These are phyloP conservation scores for Corylus heterophylla DNA, from an alignment of 306 rosid species.

Conservation along the genomic window DNA sequence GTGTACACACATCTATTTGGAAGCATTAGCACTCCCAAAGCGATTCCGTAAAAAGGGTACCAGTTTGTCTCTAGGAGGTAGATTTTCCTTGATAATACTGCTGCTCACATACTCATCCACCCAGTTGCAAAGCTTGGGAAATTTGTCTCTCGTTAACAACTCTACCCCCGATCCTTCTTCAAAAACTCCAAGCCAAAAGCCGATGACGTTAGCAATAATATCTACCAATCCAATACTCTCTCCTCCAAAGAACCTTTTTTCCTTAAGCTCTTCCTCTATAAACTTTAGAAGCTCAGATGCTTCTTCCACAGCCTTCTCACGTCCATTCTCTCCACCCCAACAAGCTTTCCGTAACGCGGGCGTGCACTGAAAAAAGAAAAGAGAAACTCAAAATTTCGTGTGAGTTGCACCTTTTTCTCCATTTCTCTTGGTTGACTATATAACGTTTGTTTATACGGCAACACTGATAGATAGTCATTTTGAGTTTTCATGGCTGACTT, in stretches of 20 bases:
- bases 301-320: constrained; percentile 33
- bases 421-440: not conserved
- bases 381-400: not conserved
- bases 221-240: constrained; percentile 35
- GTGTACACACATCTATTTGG: not conserved
- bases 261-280: constrained; percentile 38
- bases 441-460: no score
- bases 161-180: constrained; percentile 33
- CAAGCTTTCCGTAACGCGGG: constrained; percentile 5
- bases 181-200: constrained; percentile 24
- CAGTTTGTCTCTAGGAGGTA: constrained; percentile 38
- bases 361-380: not conserved
- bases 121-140: constrained; percentile 34
- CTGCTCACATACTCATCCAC: constrained; percentile 16
- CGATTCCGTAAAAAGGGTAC: constrained; percentile 26
- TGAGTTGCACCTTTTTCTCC: not conserved
- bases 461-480: no score
- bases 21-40: not conserved
- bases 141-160: constrained; percentile 20
- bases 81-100: constrained; percentile 9
- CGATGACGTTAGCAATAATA: constrained; percentile 28
- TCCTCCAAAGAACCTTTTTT: constrained; percentile 41
- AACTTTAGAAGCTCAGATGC: constrained; percentile 9
- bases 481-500: no score
- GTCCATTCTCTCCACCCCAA: constrained; percentile 13